phyloP scores from a whole-genome alignment of 2,329 filamentous ascomycete species.

The Apiospora malaysiana region DNA sequence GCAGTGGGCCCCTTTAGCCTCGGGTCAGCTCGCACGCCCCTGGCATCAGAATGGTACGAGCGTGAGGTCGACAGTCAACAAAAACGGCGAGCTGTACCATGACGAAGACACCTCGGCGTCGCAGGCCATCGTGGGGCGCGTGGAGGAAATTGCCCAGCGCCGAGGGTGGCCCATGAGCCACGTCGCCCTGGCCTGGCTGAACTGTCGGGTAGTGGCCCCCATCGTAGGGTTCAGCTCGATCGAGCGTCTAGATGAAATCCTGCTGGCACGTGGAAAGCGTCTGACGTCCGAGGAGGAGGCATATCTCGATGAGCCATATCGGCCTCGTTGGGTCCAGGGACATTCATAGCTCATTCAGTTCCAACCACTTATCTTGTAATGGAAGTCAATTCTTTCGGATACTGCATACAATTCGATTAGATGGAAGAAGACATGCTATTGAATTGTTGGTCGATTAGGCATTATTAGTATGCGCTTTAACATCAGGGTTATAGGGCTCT shows the following conservation, averaged over 20 bases:
- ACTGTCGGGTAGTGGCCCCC: constrained; percentile 1
- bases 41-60: neutral
- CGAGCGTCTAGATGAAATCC: neutral
- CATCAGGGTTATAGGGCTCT: too few species aligned
- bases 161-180: constrained; percentile 10
- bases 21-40: constrained; percentile 14
- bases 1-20: constrained; percentile 14
- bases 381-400: too few species aligned
- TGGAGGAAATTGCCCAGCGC: neutral
- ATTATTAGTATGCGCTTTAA: too few species aligned
- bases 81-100: constrained; percentile 1
- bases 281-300: constrained; percentile 14
- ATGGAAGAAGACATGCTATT: too few species aligned
- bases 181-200: constrained; percentile 19
- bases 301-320: constrained; percentile 19
- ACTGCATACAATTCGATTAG: too few species aligned
- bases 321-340: constrained; percentile 7
- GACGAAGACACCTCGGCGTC: neutral
- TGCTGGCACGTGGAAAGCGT: neutral
- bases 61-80: neutral
- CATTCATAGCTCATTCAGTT: neutral
- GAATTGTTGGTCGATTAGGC: too few species aligned
- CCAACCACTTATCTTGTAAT: too few species aligned
- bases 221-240: constrained; percentile 14
- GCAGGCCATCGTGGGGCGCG: constrained; percentile 2